Conservation (phyloP, 2,329 filamentous ascomycete genomes). For the Sclerotinia sclerotiorum region DNA sequence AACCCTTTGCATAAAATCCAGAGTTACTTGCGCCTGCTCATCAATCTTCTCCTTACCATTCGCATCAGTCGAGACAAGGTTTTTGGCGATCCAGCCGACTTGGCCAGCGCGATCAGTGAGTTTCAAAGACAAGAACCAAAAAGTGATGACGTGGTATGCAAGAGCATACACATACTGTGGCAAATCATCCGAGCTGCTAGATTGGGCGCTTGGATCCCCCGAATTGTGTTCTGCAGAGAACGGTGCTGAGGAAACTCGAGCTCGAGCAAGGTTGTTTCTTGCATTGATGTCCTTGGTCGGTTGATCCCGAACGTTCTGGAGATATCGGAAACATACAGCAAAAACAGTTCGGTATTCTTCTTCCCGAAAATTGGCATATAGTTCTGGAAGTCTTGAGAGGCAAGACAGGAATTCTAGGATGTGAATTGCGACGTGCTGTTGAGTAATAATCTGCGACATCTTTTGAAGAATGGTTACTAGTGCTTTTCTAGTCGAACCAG, state of each 20-base stretch:
- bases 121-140: conserved; percentile 93
- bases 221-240: conserved; percentile 43
- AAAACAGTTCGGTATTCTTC: conserved; percentile 94
- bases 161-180: conserved; percentile 92
- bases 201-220: conserved; percentile 44
- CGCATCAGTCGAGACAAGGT: conserved; percentile 73
- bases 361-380: conserved; percentile 85
- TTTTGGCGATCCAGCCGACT: conserved; percentile 86
- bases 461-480: conserved; percentile 84
- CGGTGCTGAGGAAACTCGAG: conserved; percentile 31
- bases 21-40: conserved; percentile 88
- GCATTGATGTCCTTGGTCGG: conserved; percentile 43
- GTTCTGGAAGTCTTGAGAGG: conserved; percentile 76
- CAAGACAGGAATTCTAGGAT: conserved; percentile 94
- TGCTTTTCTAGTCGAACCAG: conserved; percentile 80
- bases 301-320: conserved; percentile 79
- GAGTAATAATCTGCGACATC: conserved; percentile 95
- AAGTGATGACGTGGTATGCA: conserved; percentile 92
- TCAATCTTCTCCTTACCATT: conserved; percentile 75
- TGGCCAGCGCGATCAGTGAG: conserved; percentile 79
- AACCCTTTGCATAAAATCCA: conserved; percentile 91
- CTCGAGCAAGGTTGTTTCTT: conserved; percentile 42
- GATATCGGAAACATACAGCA: conserved; percentile 89
- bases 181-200: conserved; percentile 65
- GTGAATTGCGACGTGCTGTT: conserved; percentile 86